These are phyloP conservation scores for Rhizophlyctis rosea DNA, from an alignment of 192 early-diverging fungal genomes.

Conservation along the genomic window DNA sequence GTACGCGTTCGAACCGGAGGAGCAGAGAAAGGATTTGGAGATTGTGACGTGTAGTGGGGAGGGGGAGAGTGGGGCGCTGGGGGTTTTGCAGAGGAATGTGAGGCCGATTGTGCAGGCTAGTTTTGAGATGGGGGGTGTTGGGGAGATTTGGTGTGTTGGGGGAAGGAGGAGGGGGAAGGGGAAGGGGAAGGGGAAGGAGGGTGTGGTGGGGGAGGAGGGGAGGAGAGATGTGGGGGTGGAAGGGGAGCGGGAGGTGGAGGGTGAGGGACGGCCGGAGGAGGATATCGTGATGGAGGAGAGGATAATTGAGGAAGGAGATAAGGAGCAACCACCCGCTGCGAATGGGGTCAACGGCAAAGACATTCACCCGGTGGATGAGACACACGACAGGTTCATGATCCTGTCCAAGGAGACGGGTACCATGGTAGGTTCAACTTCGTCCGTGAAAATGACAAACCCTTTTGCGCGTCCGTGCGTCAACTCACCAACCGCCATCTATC, in stretches of 20 bases:
- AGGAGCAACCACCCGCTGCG: too few relatives aligned
- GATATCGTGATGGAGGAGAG: not conserved
- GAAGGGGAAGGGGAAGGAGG: conserved; percentile 29
- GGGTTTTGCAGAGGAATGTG: conserved; percentile 58
- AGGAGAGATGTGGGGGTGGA: not conserved
- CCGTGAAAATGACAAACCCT: not conserved
- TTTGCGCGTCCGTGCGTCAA: conserved; percentile 8
- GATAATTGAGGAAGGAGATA: not conserved
- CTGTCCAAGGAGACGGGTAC: conserved; percentile 64
- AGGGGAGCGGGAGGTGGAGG: not conserved
- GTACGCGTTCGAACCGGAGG: conserved; percentile 25
- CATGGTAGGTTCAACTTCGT: conserved; percentile 43
- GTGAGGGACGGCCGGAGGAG: not conserved
- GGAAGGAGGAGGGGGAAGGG: conserved; percentile 31
- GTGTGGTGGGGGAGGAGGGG: conserved; percentile 19
- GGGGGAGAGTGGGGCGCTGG: conserved; percentile 54
- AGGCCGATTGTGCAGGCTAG: conserved; percentile 57
- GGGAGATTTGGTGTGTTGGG: conserved; percentile 69
- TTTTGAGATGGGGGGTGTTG: conserved; percentile 53
- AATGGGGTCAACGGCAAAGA: too few relatives aligned
- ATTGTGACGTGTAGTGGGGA: conserved; percentile 59
- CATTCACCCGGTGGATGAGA: too few relatives aligned
- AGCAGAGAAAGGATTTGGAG: conserved; percentile 41
- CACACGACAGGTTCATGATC: conserved; percentile 36
- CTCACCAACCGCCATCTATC: too few relatives aligned